Evolutionary conservation across 2,329 filamentous ascomycete genomes (phyloP), one percentile per base, ranked within the genome.

Genomic region (Aspergillus spinulosporus): DNA sequence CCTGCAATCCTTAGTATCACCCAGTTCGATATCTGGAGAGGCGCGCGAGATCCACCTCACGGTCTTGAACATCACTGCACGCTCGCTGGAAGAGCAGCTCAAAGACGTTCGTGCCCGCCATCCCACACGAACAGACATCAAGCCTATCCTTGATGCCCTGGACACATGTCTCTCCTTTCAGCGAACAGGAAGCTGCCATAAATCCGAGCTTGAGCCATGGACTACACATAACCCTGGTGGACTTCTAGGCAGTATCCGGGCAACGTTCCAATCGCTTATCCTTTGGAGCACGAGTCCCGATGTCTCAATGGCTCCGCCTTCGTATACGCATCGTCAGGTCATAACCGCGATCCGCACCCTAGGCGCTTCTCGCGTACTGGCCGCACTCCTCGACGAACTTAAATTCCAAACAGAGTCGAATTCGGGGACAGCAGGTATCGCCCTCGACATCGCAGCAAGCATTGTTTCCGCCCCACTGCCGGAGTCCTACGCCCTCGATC

Each of bases 41-140:
- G 83, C 82, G 21, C 79, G 82, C 63, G 78, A 81, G 14, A 86
- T 86, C 72, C 84, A 87, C 64, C 76, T 76, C 37, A 83, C 82
- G 0, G 82, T 88, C 44, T 67, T 87, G 8, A 78, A 76, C 7
- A 84, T 85, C 59, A 77, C 82, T 1, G 80, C 82, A 1, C 76
- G 74, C 32, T 74, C 76, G 1, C 68, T 86, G 3, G 78, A 80
- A 56, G 75, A 76, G 54, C 80, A 79, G 50, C 74, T 86, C 36
- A 79, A 78, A 56, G 79, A 78, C 9, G 68, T 84, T 29, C 77
- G 78, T 46, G 72, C 74, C 34, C 76, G 77, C 42, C 74, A 82
- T 51, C 77, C 81, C 3, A 72, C 73, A 6, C 78, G 81, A 44
- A 73, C 74, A 37, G 81, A 83, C 59, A 79, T 84, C 53, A 80